A percentile compares a stretch with the other conserved stretches of the same genome.
Conservation (phyloP, 140 eudicot genomes). For the Senecio squalidus region DNA sequence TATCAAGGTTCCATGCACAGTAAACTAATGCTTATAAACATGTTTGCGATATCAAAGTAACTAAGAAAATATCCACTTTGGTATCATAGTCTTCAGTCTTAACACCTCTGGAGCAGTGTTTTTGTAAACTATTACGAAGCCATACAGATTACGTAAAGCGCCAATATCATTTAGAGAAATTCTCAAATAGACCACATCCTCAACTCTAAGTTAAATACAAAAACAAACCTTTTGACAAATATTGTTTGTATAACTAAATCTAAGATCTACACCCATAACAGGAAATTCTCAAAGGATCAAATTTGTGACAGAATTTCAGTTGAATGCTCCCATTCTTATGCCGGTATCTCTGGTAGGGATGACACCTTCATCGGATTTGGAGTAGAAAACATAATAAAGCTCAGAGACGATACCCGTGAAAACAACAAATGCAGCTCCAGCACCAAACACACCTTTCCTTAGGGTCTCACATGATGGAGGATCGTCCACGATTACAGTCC, state of each 20-base stretch:
- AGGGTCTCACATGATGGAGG: constrained; percentile 81
- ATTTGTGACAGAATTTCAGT: constrained; percentile 13
- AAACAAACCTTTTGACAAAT: not conserved
- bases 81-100: too few relatives aligned
- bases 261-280: constrained; percentile 15
- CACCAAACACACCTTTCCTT: constrained; percentile 87
- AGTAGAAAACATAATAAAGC: constrained; percentile 64
- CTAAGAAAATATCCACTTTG: too few relatives aligned
- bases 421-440: constrained; percentile 83
- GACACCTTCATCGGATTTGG: constrained; percentile 53
- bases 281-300: not conserved
- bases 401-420: constrained; percentile 84
- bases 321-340: constrained; percentile 53
- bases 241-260: constrained; percentile 9
- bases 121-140: too few relatives aligned
- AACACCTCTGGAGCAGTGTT: too few relatives aligned
- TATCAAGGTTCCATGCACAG: too few relatives aligned
- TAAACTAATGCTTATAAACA: too few relatives aligned
- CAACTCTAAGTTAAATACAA: constrained; percentile 5
- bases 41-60: too few relatives aligned
- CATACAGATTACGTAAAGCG: too few relatives aligned
- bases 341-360: constrained; percentile 46
- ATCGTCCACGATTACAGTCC: constrained; percentile 24
- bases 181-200: not conserved
- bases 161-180: too few relatives aligned